Conservation (phyloP, 2,329 filamentous ascomycete species). For the Fusarium equiseti region DNA sequence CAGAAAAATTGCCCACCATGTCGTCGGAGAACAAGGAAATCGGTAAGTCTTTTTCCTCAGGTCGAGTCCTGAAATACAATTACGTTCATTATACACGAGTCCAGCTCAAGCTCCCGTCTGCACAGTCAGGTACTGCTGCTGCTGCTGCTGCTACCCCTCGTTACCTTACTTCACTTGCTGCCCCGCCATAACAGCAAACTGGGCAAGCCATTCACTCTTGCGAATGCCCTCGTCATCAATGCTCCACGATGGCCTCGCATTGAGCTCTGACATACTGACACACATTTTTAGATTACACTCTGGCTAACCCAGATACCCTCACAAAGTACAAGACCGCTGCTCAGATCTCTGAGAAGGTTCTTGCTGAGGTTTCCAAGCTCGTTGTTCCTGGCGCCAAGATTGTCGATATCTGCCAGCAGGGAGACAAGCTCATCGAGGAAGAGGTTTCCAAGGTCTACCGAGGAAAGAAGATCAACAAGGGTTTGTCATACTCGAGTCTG, state of each 20-base stretch:
- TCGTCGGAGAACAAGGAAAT: slow-evolving; percentile 61
- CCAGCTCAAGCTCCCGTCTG: slow-evolving; percentile 10
- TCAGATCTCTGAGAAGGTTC: slow-evolving; percentile 93
- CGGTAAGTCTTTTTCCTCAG: slow-evolving; percentile 52
- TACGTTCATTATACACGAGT: slow-evolving; percentile 3
- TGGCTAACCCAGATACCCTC: slow-evolving; percentile 92
- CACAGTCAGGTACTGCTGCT: slow-evolving; percentile 16
- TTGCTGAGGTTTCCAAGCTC: slow-evolving; percentile 82
- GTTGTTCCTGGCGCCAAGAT: slow-evolving; percentile 91
- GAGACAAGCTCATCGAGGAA: slow-evolving; percentile 93
- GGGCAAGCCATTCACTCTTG: slow-evolving; percentile 18
- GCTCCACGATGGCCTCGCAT: slow-evolving; percentile 35
- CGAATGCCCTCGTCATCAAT: slow-evolving; percentile 43
- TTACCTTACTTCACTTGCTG: slow-evolving; percentile 30
- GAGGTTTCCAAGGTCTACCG: slow-evolving; percentile 97
- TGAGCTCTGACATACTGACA: slow-evolving; percentile 17
- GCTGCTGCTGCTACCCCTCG: slow-evolving; percentile 45
- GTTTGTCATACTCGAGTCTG: slow-evolving; percentile 59
- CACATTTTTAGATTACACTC: slow-evolving; percentile 78
- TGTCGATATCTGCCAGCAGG: slow-evolving; percentile 92
- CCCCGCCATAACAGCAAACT: slow-evolving; percentile 45
- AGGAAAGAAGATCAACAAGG: slow-evolving; percentile 96
- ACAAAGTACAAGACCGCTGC: slow-evolving; percentile 99
- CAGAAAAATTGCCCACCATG: slow-evolving; percentile 54
- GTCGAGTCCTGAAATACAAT: slow-evolving; percentile 5